These are phyloP conservation scores for Fomitopsis palustris DNA, from an alignment of 1,284 basidiomycete species.

Conservation along the genomic window DNA sequence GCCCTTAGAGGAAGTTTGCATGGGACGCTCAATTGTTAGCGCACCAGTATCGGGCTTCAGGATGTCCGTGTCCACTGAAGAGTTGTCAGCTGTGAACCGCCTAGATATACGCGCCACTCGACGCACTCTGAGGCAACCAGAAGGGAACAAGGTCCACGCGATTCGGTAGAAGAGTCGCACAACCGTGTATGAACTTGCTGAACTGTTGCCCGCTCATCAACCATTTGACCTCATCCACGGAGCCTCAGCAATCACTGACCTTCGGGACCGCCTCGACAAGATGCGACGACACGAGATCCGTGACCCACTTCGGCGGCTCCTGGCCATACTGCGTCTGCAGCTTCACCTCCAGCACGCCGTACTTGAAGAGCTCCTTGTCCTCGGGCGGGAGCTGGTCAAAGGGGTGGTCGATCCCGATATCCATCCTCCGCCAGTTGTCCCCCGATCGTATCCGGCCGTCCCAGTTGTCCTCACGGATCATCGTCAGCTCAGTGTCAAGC, in stretches of 20 bases:
- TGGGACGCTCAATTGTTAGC: slow-evolving; percentile 75
- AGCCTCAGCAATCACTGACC: slow-evolving; percentile 18
- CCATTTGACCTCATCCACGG: neutral
- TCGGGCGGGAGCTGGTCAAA: slow-evolving; percentile 77
- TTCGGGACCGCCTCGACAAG: slow-evolving; percentile 93
- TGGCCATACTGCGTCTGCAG: slow-evolving; percentile 96
- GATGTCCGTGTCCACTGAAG: slow-evolving; percentile 87
- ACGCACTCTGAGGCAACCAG: slow-evolving; percentile 93
- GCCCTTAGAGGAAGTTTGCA: slow-evolving; percentile 36
- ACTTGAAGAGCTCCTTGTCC: slow-evolving; percentile 93
- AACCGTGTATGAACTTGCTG: slow-evolving; percentile 98
- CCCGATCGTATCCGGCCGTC: slow-evolving; percentile 77
- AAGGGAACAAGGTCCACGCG: slow-evolving; percentile 98
- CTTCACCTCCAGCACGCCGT: slow-evolving; percentile 95
- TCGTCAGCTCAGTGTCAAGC: slow-evolving; percentile 93
- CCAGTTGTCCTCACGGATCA: slow-evolving; percentile 97
- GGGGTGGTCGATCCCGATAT: slow-evolving; percentile 91
- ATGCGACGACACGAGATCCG: slow-evolving; percentile 91
- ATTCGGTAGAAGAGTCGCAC: slow-evolving; percentile 88
- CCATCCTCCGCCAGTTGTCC: slow-evolving; percentile 92
- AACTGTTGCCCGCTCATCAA: neutral
- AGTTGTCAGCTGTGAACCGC: slow-evolving; percentile 1
- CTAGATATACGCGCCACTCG: slow-evolving; percentile 2
- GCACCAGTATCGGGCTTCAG: slow-evolving; percentile 82
- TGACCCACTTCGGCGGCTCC: slow-evolving; percentile 95